phyloP scores from a whole-genome alignment of 257 asterid genomes.

The Lantana camara region DNA sequence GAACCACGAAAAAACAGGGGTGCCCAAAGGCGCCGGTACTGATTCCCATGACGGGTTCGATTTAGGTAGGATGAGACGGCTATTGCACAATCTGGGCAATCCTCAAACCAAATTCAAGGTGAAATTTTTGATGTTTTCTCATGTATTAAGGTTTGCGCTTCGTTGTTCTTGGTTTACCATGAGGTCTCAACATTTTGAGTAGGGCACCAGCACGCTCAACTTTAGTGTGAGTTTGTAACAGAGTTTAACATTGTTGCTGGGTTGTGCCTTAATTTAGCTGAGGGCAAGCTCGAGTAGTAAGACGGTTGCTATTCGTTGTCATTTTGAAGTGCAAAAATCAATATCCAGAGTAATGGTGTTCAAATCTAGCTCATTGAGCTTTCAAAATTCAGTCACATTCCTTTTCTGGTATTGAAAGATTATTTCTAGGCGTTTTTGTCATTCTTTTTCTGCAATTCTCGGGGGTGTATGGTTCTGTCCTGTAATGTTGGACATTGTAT shows the following conservation, averaged over 20 bases:
- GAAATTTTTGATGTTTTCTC: background rate
- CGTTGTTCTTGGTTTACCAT: slow-evolving; percentile 1
- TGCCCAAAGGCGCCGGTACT: slow-evolving; percentile 86
- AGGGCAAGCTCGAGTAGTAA: background rate
- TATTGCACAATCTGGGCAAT: slow-evolving; percentile 70
- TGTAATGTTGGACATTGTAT: background rate
- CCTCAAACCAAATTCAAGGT: slow-evolving; percentile 93
- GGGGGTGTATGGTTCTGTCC: background rate
- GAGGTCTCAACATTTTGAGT: background rate
- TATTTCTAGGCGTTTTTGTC: background rate
- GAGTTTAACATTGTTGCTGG: background rate
- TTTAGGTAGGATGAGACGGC: slow-evolving; percentile 79
- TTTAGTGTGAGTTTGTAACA: background rate
- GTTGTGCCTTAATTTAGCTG: background rate
- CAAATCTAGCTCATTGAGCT: slow-evolving; percentile 1
- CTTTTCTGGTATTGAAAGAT: background rate
- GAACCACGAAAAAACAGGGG: slow-evolving; percentile 82
- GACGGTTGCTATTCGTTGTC: background rate
- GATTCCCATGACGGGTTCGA: slow-evolving; percentile 86
- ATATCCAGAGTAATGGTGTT: background rate
- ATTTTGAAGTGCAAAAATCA: background rate
- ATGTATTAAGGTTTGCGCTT: background rate
- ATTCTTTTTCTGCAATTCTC: background rate
- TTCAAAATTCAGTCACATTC: background rate
- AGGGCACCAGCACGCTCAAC: background rate